These are phyloP conservation scores for Gigaspora rosea DNA, from an alignment of 192 early-diverging fungal genomes.

Conservation along the genomic window DNA sequence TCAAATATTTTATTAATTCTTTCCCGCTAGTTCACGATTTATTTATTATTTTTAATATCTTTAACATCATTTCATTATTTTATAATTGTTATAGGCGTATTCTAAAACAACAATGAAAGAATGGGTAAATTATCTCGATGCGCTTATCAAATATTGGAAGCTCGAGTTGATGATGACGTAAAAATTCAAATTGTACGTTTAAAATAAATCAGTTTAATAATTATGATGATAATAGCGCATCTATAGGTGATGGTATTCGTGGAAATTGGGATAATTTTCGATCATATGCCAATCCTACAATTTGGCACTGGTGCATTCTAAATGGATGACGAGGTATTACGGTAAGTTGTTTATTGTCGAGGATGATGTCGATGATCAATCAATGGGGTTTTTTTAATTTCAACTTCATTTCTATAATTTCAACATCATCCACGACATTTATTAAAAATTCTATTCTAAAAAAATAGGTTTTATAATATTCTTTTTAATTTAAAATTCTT, in stretches of 20 bases:
- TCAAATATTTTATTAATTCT: background rate
- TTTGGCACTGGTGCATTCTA: constrained; percentile 49
- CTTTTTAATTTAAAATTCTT: background rate
- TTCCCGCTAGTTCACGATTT: background rate
- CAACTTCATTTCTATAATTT: too few species aligned
- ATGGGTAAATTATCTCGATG: constrained; percentile 7
- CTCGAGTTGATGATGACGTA: constrained; percentile 34
- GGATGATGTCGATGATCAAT: background rate
- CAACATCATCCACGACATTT: background rate
- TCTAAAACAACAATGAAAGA: background rate
- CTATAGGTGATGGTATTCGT: constrained; percentile 19
- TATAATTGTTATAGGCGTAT: background rate
- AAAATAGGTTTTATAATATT: background rate
- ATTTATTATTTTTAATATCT: too few species aligned
- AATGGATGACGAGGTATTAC: constrained; percentile 44
- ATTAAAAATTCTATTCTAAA: background rate
- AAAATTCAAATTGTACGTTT: constrained; percentile 27
- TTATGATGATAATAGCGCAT: constrained; percentile 29
- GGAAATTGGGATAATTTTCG: constrained; percentile 39
- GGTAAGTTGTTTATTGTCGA: constrained; percentile 15
- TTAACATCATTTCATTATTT: too few species aligned
- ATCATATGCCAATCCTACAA: constrained; percentile 26
- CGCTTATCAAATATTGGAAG: constrained; percentile 38
- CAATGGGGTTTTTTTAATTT: background rate
- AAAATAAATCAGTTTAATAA: constrained; percentile 26